Conservation (phyloP, 495 filamentous ascomycete genomes). For the Cryomyces minteri region DNA sequence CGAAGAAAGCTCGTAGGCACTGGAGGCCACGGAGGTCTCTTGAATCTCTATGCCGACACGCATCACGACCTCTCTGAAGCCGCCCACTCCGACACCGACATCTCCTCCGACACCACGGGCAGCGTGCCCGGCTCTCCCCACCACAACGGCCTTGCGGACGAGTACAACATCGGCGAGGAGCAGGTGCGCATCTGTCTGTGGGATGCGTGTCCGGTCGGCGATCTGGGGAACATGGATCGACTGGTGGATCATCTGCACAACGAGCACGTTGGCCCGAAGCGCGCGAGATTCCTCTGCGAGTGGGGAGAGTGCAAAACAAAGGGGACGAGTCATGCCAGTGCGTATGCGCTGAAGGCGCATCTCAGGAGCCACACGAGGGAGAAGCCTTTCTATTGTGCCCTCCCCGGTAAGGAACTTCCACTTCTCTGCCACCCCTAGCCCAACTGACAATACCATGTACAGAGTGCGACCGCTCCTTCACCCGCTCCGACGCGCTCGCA, state of each 20-base stretch:
- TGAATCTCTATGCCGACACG: background rate
- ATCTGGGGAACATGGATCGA: conserved; percentile 82
- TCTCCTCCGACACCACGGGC: conserved; percentile 78
- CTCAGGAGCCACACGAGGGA: conserved; percentile 96
- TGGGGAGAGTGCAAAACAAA: conserved; percentile 81
- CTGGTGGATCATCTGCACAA: conserved; percentile 87
- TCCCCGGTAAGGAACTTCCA: conserved; percentile 48
- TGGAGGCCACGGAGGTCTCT: background rate
- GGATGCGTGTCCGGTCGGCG: conserved; percentile 67
- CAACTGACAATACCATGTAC: background rate
- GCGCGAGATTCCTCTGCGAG: conserved; percentile 83
- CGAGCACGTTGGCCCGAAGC: conserved; percentile 70
- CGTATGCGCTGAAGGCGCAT: conserved; percentile 87
- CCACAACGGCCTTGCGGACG: conserved; percentile 45
- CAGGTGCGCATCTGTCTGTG: conserved; percentile 82
- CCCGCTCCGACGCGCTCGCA: conserved; percentile 85
- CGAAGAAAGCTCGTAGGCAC: conserved; percentile 12
- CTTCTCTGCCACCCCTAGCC: background rate
- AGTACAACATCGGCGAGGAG: conserved; percentile 46
- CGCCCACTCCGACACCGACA: conserved; percentile 12
- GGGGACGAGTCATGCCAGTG: conserved; percentile 79
- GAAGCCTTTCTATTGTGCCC: conserved; percentile 91
- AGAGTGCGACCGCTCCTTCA: conserved; percentile 98
- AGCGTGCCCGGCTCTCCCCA: conserved; percentile 57
- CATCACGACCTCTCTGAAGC: background rate